Evolutionary conservation across 306 rosid species (phyloP).

Genomic region (Vigna unguiculata): DNA sequence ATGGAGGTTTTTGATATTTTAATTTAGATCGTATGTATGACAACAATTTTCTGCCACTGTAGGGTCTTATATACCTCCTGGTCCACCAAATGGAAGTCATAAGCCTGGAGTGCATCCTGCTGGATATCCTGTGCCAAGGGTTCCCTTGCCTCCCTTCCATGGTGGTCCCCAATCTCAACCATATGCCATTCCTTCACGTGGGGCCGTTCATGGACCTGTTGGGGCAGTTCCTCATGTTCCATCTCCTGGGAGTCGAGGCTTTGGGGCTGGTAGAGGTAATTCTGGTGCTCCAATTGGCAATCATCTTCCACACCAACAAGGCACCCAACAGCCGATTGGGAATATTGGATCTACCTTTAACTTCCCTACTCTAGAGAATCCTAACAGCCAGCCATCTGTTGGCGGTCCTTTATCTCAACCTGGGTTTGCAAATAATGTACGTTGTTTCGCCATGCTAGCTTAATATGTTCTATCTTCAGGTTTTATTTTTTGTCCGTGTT

Average conservation of each 20-base stretch:
- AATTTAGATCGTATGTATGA: background rate
- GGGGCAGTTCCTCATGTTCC: constrained; percentile 99
- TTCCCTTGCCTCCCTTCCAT: constrained; percentile 83
- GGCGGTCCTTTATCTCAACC: constrained; percentile 97
- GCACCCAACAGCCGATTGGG: constrained; percentile 79
- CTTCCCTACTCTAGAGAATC: constrained; percentile 85
- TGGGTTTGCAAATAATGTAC: constrained; percentile 93
- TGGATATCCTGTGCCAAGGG: constrained; percentile 89
- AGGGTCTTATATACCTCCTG: constrained; percentile 90
- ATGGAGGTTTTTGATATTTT: constrained; percentile 40
- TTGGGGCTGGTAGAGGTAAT: constrained; percentile 93
- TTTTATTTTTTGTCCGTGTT: background rate
- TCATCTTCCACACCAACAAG: constrained; percentile 93
- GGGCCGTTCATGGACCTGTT: constrained; percentile 95
- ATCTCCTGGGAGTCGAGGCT: constrained; percentile 90
- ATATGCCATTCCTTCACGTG: constrained; percentile 98
- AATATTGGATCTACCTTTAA: constrained; percentile 82
- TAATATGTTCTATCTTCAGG: constrained; percentile 20
- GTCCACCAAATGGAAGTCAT: constrained; percentile 91
- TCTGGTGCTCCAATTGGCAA: constrained; percentile 83
- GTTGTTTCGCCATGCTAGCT: constrained; percentile 29
- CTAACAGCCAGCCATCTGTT: constrained; percentile 95
- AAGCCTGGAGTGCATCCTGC: constrained; percentile 91
- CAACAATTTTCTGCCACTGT: constrained; percentile 34
- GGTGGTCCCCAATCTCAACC: constrained; percentile 97